Conservation (phyloP, 768 basidiomycete species). For the Collybia sordida region DNA sequence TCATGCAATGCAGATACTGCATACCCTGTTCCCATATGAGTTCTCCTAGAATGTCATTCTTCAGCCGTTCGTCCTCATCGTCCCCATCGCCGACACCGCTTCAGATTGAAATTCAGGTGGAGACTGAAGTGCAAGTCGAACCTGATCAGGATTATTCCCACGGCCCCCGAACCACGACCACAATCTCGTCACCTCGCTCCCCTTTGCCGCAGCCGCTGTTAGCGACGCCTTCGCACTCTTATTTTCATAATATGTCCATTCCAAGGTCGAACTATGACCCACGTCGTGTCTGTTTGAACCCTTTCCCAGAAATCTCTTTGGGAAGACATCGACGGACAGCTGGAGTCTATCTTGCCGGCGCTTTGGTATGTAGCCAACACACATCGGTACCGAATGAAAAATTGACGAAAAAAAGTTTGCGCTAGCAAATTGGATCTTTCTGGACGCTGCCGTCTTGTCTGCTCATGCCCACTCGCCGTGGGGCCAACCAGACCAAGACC, state of each 20-base stretch:
- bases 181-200: slow-evolving; percentile 16
- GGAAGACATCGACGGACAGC: slow-evolving; percentile 78
- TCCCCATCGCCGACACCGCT: no score
- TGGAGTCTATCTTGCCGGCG: slow-evolving; percentile 91
- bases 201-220: slow-evolving; percentile 11
- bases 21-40: no score
- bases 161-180: slow-evolving; percentile 18
- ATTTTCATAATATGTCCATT: slow-evolving; percentile 46
- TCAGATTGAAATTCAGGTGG: slow-evolving; percentile 23
- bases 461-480: slow-evolving; percentile 79
- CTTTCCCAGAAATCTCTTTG: slow-evolving; percentile 74
- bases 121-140: slow-evolving; percentile 24
- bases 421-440: slow-evolving; percentile 91
- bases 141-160: slow-evolving; percentile 21
- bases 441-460: slow-evolving; percentile 91
- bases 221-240: slow-evolving; percentile 3
- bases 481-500: slow-evolving; percentile 63
- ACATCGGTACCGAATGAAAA: not conserved
- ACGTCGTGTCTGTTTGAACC: slow-evolving; percentile 82
- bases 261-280: slow-evolving; percentile 82
- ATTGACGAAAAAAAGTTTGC: slow-evolving; percentile 68
- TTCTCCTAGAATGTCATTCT: no score
- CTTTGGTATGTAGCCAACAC: slow-evolving; percentile 60
- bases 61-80: no score
- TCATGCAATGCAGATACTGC: no score